These are phyloP conservation scores for Diaporthe sp. DNA, from an alignment of 2,329 filamentous ascomycete species.

Conservation along the genomic window DNA sequence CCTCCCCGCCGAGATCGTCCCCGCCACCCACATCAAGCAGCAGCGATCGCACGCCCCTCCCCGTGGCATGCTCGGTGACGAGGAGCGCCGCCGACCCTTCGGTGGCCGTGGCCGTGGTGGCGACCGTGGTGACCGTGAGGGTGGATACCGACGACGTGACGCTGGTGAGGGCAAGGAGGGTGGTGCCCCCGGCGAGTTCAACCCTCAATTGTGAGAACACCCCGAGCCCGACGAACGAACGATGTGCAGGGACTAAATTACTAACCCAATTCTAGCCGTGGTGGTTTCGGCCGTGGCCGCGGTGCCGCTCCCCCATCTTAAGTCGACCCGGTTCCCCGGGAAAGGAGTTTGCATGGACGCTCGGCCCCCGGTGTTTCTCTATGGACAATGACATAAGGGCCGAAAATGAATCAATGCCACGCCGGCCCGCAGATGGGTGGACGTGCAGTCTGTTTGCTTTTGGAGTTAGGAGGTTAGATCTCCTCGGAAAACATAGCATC, in stretches of 20 bases:
- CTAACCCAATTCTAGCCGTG: constrained; percentile 70
- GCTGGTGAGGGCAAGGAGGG: constrained; percentile 91
- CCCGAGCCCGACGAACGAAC: constrained; percentile 14
- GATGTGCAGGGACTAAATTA: constrained; percentile 53
- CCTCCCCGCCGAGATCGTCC: constrained; percentile 99
- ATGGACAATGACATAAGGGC: constrained; percentile 43
- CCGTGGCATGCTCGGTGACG: constrained; percentile 97
- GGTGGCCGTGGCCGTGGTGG: constrained; percentile 78
- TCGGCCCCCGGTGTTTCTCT: constrained; percentile 41
- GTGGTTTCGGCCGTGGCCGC: constrained; percentile 91
- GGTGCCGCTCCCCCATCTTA: constrained; percentile 80
- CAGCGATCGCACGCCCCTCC: constrained; percentile 98
- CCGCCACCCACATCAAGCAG: constrained; percentile 99
- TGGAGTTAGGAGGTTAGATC: constrained; percentile 52
- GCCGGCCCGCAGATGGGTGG: constrained; percentile 48
- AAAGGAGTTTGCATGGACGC: constrained; percentile 43
- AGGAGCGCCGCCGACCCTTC: constrained; percentile 82
- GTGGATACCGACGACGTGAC: constrained; percentile 93
- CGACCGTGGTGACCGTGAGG: constrained; percentile 85
- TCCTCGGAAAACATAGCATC: constrained; percentile 52
- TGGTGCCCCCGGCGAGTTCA: constrained; percentile 91
- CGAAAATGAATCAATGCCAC: constrained; percentile 46
- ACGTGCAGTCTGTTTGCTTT: constrained; percentile 49
- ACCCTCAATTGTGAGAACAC: constrained; percentile 83
- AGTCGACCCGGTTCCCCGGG: constrained; percentile 57